Percentiles rank a stretch among this genome's conserved stretches.
Evolutionary conservation across 73 alveolate species (phyloP).

Genomic region (Uronychia setigera): DNA sequence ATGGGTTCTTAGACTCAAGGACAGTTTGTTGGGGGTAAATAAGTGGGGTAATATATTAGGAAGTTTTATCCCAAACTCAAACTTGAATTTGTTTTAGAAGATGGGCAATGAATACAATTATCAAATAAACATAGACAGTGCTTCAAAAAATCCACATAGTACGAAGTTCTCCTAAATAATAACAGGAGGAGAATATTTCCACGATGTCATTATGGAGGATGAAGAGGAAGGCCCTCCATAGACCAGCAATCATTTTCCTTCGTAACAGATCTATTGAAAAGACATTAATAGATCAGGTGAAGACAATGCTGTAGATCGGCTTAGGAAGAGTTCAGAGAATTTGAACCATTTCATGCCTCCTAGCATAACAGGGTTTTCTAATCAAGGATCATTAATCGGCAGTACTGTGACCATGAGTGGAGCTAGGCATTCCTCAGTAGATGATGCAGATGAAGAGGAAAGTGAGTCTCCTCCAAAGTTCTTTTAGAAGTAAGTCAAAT

Average conservation of each 20-base stretch:
- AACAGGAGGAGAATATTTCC: neutral
- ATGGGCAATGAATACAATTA: neutral
- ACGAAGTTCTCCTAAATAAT: neutral
- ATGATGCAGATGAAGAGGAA: too few species aligned
- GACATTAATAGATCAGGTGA: neutral
- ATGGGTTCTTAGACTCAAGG: neutral
- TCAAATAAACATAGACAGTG: neutral
- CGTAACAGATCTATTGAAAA: neutral
- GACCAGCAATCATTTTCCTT: neutral
- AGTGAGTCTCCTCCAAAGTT: neutral
- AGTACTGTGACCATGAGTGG: too few species aligned
- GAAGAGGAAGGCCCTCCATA: neutral
- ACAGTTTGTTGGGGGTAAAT: neutral
- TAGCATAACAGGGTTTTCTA: too few species aligned
- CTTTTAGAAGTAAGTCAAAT: neutral
- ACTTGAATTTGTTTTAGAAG: neutral
- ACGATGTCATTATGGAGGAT: neutral
- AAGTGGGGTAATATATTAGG: neutral
- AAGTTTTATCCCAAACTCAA: neutral
- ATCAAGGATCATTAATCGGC: too few species aligned
- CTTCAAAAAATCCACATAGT: neutral
- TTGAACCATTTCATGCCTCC: neutral
- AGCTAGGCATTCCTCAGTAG: too few species aligned
- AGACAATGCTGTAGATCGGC: neutral
- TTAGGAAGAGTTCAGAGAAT: neutral